phyloP scores from a whole-genome alignment of 495 filamentous ascomycete species.

The Neurospora terricola region DNA sequence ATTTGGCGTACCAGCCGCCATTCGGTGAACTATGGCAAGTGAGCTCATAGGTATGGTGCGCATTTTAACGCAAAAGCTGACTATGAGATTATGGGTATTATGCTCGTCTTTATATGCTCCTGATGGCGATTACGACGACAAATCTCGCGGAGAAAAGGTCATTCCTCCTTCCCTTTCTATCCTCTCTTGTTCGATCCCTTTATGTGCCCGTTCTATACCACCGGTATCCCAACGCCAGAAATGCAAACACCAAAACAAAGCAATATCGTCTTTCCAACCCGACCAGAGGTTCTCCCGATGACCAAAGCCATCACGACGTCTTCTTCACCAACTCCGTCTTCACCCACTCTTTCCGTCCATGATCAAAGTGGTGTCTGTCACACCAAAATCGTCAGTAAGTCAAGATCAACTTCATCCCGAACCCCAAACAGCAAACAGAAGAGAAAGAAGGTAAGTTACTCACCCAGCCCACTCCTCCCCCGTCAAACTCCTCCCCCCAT shows the following conservation, averaged over 20 bases:
- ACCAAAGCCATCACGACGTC: background rate
- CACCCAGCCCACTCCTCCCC: slow-evolving; percentile 54
- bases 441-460: slow-evolving; percentile 16
- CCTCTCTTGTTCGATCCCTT: background rate
- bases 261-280: background rate
- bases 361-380: background rate
- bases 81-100: background rate
- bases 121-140: background rate
- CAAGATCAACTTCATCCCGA: background rate
- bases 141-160: background rate
- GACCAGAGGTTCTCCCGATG: background rate
- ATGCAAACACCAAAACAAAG: background rate
- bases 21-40: background rate
- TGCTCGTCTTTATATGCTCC: background rate
- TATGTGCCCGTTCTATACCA: background rate
- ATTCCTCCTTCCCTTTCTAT: background rate
- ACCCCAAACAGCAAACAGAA: background rate
- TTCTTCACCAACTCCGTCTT: background rate
- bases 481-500: slow-evolving; percentile 55
- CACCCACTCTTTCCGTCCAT: background rate
- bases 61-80: background rate
- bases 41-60: background rate
- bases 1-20: background rate
- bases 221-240: background rate
- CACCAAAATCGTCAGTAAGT: background rate